phyloP scores from a whole-genome alignment of 768 basidiomycete species.

The Wakefieldia striispora region DNA sequence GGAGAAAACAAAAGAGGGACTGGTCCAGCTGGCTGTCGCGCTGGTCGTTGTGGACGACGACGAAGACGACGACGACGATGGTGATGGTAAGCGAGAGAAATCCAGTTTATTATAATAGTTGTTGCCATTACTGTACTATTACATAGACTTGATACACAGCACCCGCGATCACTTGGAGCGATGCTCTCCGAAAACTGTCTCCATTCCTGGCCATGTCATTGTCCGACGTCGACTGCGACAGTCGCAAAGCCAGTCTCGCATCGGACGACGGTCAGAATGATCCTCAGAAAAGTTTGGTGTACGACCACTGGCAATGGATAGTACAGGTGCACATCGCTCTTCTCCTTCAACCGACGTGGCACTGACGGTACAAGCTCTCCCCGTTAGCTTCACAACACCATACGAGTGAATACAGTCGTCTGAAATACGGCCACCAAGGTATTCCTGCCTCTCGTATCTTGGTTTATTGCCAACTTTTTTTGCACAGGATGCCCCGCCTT shows the following conservation, averaged over 20 bases:
- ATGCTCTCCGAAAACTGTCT: no score
- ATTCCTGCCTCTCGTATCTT: neutral
- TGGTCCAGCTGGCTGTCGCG: neutral
- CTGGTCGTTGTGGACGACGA: neutral
- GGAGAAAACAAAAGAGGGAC: no score
- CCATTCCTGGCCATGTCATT: constrained; percentile 4
- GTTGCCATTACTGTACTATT: no score
- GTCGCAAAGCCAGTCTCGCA: no score
- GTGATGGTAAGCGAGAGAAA: no score
- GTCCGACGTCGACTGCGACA: constrained; percentile 6
- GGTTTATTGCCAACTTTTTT: neutral
- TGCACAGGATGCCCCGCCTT: constrained; percentile 49
- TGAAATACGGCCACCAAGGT: constrained; percentile 59
- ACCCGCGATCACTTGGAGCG: no score
- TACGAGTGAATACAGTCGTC: constrained; percentile 62
- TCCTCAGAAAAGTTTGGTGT: neutral
- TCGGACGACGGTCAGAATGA: no score
- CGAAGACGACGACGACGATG: no score
- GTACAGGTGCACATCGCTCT: constrained; percentile 14
- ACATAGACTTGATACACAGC: no score
- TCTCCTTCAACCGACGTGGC: neutral
- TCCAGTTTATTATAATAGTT: no score
- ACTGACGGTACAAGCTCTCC: constrained; percentile 39
- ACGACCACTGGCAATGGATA: constrained; percentile 26
- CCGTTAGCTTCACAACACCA: constrained; percentile 75